Evolutionary conservation across 345 rosid species (phyloP), one percentile per base, ranked within the genome.

Genomic region (Streptanthus diversifolius): DNA sequence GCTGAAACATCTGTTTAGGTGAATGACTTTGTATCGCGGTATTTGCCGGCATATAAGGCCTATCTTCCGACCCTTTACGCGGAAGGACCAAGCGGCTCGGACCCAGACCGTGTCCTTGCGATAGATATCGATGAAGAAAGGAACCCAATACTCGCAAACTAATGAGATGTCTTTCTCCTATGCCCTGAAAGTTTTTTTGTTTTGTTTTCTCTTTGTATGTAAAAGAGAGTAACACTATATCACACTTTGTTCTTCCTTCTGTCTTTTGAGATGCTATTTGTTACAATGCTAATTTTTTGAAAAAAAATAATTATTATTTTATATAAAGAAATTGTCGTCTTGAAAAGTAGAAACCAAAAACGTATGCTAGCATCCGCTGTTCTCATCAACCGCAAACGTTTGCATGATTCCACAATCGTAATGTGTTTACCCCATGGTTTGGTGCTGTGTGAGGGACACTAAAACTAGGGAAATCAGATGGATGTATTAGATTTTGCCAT

Each of bases 11-110:
- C 1, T 68, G 35, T 74, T 41, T 75, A 95, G 99, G 99, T 95
- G 52, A 71, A 72, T 66, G 99, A 95, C 82, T 95, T 95, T 70
- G 99, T 95, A 71, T 95, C 97, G 1, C 82, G 98, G 3, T 92
- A 92, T 74, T 77, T 90, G 44, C 98, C 98, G 0, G 99, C 98
- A 3, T 95, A 92, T 78, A 82, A 87, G 15, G 97, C 99, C 19
- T 91, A 95, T 75, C 96, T 91, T 15, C 91, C 96, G 1, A 83
- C 87, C 15, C 88, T 95, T 5, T 92, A 95, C 58, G 62, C 87
- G 0, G 91, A 92, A 85, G 99, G 99, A 73, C 99, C 99, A 10
- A 90, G 62, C 0, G 97, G 98, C 5, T 91, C 98, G 3, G 85
- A 84, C 74, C 91, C 87, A 0, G 80, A 86, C 19, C 81, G 79